Base-by-base conservation (phyloP, 805 yeast species). In the Ogataea salicorniae region DNA sequence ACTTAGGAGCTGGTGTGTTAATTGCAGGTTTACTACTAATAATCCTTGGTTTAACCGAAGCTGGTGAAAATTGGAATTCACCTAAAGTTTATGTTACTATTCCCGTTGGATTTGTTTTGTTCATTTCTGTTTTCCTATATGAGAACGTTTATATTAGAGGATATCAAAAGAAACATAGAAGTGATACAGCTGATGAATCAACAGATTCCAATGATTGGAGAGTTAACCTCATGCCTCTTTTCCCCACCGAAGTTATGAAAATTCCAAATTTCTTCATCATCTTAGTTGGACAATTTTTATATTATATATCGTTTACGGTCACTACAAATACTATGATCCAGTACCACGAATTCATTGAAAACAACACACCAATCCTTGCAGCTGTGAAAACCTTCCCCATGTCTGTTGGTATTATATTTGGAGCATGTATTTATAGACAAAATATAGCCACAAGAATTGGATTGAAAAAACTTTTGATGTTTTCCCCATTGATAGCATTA, bases 31-130 rank as follows among this genome's bases (percentile, higher is more conserved):
- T 63, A 4, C 38, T 73, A 3, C 53, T 75, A 35, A 51, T 73
- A 2, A 72, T 74, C 26, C 61, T 70, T 9, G 80, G 77, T 0
- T 59, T 75, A 41, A 73, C 75, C 0, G 72, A 73, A 51, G 77
- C 75, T 20, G 78, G 77, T 22, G 66, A 63, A 6, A 56, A 59
- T 0, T 75, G 79, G 79, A 59, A 60, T 3, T 46, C 62, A 1
- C 71, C 78, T 1, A 56, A 60, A 16, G 70, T 72, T 1, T 73
- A 73, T 49, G 73, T 72, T 15, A 67, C 78, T 0, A 48, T 75
- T 1, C 58, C 69, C 1, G 47, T 75, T 43, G 79, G 78, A 0
- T 42, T 67, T 13, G 20, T 69, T 3, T 43, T 68, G n/a, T 42
- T 70, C 4, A 16, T 60, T 6, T 31, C 43, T 5, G 63, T 59